Conservation (phyloP, 441 rosid genomes). For the Gossypium trilobum region DNA sequence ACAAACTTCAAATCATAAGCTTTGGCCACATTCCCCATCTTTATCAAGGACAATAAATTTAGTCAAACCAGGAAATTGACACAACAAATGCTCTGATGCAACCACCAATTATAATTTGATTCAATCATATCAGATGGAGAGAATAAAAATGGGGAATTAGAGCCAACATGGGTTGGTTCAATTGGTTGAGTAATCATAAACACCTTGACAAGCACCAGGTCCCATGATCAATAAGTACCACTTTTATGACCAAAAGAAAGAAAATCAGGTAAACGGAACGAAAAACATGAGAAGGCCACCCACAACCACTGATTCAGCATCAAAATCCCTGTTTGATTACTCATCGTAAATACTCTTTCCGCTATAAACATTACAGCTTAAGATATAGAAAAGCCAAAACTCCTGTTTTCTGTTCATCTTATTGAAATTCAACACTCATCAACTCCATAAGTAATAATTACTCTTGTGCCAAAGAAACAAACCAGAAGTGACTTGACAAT, state of each 20-base stretch:
- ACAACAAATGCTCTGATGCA: background rate
- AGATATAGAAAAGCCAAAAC: no score
- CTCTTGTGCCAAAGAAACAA: background rate
- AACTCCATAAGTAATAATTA: background rate
- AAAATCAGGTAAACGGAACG: background rate
- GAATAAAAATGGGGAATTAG: background rate
- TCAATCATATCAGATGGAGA: background rate
- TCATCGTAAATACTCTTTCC: no score
- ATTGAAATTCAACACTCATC: background rate
- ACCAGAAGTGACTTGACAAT: background rate
- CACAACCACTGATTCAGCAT: background rate
- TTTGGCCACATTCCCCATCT: conserved; percentile 56
- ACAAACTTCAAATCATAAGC: conserved; percentile 48
- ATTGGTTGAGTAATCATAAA: no score
- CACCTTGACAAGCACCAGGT: no score
- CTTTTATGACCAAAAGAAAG: background rate
- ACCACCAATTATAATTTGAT: no score
- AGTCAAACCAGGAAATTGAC: background rate
- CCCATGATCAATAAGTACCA: no score
- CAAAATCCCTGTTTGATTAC: background rate
- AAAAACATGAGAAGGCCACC: background rate
- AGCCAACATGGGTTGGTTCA: background rate
- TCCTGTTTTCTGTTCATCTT: background rate
- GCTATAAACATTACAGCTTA: no score
- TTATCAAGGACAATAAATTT: conserved; percentile 24